Evolutionary conservation across 352 stramenopile genomes (phyloP).

Genomic region (Phytophthora pistaciae): DNA sequence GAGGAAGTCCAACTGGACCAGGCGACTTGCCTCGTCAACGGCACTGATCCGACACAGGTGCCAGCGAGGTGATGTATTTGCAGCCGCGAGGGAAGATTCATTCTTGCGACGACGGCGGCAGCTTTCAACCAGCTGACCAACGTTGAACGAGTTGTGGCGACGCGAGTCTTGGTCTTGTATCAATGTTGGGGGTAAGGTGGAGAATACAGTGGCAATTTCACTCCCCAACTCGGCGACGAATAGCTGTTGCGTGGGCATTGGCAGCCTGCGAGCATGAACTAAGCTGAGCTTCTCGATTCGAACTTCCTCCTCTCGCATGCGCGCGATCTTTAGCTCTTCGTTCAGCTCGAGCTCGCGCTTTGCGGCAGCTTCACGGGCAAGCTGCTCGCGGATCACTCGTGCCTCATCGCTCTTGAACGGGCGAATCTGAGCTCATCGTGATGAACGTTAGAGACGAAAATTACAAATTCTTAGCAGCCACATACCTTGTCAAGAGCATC

Average conservation of each 20-base stretch:
- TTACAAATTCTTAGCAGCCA: background rate
- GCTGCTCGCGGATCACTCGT: constrained; percentile 50
- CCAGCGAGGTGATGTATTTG: constrained; percentile 29
- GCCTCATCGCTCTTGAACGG: constrained; percentile 64
- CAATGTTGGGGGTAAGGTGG: constrained; percentile 3
- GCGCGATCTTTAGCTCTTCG: constrained; percentile 43
- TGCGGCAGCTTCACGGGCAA: constrained; percentile 50
- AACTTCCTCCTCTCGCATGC: constrained; percentile 41
- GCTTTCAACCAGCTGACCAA: constrained; percentile 57
- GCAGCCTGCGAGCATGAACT: constrained; percentile 46
- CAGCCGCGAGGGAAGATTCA: constrained; percentile 17
- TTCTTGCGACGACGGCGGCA: constrained; percentile 53
- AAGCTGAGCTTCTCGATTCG: constrained; percentile 53
- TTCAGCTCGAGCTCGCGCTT: constrained; percentile 56
- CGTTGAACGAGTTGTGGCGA: constrained; percentile 17
- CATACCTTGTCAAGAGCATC: constrained; percentile 44
- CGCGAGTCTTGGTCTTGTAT: background rate
- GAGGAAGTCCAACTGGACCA: constrained; percentile 53
- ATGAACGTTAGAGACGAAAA: background rate
- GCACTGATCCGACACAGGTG: constrained; percentile 45
- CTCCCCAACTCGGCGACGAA: constrained; percentile 46
- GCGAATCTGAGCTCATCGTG: constrained; percentile 50
- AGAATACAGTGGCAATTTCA: constrained; percentile 55
- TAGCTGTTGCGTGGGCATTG: constrained; percentile 51
- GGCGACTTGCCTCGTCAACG: constrained; percentile 30